Base-by-base conservation (phyloP, 208 protist genomes). In the Trypanosoma avium region DNA sequence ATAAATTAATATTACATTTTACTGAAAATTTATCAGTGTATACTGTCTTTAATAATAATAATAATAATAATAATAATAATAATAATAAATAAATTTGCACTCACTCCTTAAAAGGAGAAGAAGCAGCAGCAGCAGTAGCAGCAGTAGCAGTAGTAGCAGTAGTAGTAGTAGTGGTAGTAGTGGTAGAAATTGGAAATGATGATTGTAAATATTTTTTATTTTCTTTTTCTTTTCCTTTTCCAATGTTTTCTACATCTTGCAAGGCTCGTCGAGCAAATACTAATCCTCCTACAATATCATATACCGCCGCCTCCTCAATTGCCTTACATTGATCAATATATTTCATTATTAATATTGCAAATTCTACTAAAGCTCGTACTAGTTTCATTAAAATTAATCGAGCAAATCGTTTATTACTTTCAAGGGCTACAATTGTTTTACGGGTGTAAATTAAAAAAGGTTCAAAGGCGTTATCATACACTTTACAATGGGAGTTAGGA, bases 391-490 rank as follows among this genome's bases (percentile, higher is more conserved):
- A 52, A 4, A 77, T 35, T n/a, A 57, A 72, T 19, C 71, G 62
- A 0, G 71, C 53, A 15, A 88, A 15, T 10, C 77, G 35, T 15
- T 73, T 56, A 26, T 64, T 86, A 36, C 61, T 83, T 30, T 70
- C 75, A 17, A 77, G 42, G 4, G 66, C 78, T 27, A 55, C 27
- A 3, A 62, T 43, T 9, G 69, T 30, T 4, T 64, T 40, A 43
- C 61, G 50, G 2, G 50, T 36, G 30, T 66, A 67, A 4, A 56
- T 42, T 1, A 88, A 47, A 0, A 84, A 70, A 29, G 82, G 82
- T 22, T 53, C 68, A 29, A 88, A 88, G 2, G 66, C 19, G 19
- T 67, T 40, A 49, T 92, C 77, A 52, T 89, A 93, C 2, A 93
- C 38, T 38, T 82, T 81, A 48, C 64, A 45, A 65, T 86, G 80